These are phyloP conservation scores for Oryza meridionalis DNA, from an alignment of 176 grass and related monocot genomes.

Conservation along the genomic window DNA sequence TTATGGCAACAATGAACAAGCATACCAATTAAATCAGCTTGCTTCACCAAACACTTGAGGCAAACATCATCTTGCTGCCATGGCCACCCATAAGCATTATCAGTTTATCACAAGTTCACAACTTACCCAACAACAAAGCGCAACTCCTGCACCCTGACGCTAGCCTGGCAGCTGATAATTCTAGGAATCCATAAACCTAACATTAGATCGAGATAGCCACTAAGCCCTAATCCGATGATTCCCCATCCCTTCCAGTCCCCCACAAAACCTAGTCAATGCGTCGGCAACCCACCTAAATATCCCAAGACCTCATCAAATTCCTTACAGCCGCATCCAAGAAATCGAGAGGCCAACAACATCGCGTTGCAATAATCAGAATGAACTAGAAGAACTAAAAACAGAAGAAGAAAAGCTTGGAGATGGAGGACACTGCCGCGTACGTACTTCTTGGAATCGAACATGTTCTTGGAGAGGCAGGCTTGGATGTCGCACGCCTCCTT, in stretches of 20 bases:
- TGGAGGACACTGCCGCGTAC: not conserved
- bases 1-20: no score
- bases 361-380: not conserved
- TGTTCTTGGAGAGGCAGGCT: conserved; percentile 89
- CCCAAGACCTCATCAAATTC: not conserved
- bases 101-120: no score
- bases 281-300: not conserved
- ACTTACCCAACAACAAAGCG: not conserved
- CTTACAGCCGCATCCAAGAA: not conserved
- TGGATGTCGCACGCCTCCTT: conserved; percentile 97
- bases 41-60: not conserved
- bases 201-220: not conserved
- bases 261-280: not conserved
- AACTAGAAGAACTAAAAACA: not conserved
- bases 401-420: not conserved
- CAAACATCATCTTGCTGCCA: conserved; percentile 15
- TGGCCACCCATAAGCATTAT: not conserved
- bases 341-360: not conserved
- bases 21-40: not conserved
- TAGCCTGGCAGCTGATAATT: no score
- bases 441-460: conserved; percentile 78
- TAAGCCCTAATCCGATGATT: not conserved
- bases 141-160: not conserved
- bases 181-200: not conserved
- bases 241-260: not conserved